Percentiles rank a stretch among this genome's conserved stretches.
Evolutionary conservation across 1,284 basidiomycete species (phyloP).

Genomic region (Phylloporus sp.): DNA sequence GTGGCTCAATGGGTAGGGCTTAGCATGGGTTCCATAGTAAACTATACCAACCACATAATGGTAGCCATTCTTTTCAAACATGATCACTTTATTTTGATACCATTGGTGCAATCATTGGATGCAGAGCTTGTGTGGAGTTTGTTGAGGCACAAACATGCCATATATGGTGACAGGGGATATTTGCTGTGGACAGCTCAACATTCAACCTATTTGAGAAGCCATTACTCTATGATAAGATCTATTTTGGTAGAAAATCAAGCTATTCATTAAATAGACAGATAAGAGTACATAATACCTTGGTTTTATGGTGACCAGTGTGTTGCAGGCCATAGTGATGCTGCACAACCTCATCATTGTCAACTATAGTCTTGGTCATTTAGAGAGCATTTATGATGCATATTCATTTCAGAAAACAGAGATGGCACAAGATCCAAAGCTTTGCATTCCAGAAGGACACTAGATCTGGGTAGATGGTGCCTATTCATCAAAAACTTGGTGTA

Average conservation of each 20-base stretch:
- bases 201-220: not conserved
- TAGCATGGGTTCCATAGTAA: not conserved
- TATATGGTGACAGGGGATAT: not conserved
- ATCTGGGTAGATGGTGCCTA: constrained; percentile 1
- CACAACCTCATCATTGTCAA: constrained; percentile 13
- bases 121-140: not conserved
- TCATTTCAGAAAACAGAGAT: constrained; percentile 4
- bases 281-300: not conserved
- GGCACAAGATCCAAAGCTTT: accelerated
- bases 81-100: not conserved
- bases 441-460: not conserved
- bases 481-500: not conserved
- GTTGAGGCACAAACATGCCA: not conserved
- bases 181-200: not conserved
- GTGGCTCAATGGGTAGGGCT: not conserved
- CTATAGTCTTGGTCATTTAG: constrained; percentile 9
- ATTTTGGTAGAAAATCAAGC: not conserved
- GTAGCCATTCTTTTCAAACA: not conserved
- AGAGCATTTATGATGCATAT: constrained; percentile 12
- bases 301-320: not conserved
- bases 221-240: not conserved
- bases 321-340: not conserved
- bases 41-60: not conserved
- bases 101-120: not conserved
- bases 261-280: not conserved